Evolutionary conservation across 1,139 yeast species (phyloP).

Genomic region (Kazachstania sp.): DNA sequence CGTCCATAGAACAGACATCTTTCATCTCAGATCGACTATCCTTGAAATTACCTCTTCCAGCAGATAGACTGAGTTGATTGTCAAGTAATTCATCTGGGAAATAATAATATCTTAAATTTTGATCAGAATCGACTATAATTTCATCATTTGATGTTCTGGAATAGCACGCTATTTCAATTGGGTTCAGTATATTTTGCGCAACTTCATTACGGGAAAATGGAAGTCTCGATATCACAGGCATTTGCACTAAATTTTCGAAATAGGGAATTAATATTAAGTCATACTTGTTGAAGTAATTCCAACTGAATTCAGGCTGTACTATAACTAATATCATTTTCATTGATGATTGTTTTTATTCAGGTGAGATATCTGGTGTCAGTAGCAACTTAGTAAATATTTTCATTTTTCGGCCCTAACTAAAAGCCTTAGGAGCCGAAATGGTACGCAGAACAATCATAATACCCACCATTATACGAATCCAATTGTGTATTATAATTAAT

Average conservation of each 20-base stretch:
- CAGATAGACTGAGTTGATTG: constrained; percentile 14
- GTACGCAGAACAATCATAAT: too few relatives aligned
- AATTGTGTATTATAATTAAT: too few relatives aligned
- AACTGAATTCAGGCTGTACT: too few relatives aligned
- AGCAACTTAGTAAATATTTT: too few relatives aligned
- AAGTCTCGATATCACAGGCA: constrained; percentile 1
- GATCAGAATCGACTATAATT: constrained; percentile 37
- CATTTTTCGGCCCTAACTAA: too few relatives aligned
- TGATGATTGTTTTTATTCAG: too few relatives aligned
- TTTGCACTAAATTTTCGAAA: background rate
- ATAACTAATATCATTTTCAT: too few relatives aligned
- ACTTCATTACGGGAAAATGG: constrained; percentile 10
- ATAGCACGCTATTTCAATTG: constrained; percentile 21
- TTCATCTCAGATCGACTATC: constrained; percentile 41
- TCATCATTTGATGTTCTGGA: constrained; percentile 17
- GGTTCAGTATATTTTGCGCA: constrained; percentile 13
- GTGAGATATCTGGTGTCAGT: too few relatives aligned
- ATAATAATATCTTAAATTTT: constrained; percentile 56
- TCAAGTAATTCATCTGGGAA: constrained; percentile 59
- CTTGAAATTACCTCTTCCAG: constrained; percentile 9
- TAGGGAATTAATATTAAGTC: background rate
- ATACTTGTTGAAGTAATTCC: too few relatives aligned
- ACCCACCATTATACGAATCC: too few relatives aligned
- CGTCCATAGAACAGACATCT: constrained; percentile 39
- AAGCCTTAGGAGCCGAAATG: too few relatives aligned